A percentile compares a stretch with the other conserved stretches of the same genome.
Evolutionary conservation across 305 asterid species (phyloP).

Genomic region (Fraxinus albicans): DNA sequence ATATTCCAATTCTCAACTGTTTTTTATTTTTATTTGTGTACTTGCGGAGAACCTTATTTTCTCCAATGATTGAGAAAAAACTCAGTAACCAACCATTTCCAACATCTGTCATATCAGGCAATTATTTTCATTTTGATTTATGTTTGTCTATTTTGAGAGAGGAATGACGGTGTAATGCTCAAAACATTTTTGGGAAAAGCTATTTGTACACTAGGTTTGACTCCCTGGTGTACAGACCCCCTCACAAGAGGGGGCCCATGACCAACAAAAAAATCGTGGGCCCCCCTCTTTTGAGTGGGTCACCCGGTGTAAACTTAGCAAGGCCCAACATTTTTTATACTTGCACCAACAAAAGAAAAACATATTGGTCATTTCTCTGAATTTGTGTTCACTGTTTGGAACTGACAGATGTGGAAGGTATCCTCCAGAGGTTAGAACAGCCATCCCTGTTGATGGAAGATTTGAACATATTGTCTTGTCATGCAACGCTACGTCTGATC

Average conservation of each 20-base stretch:
- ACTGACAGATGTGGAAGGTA: constrained; percentile 80
- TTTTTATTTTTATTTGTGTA: not conserved
- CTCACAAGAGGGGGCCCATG: too few relatives aligned
- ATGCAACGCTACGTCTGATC: constrained; percentile 89
- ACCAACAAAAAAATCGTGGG: too few relatives aligned
- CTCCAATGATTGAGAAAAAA: not conserved
- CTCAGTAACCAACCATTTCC: not conserved
- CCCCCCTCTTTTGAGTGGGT: too few relatives aligned
- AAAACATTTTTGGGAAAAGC: too few relatives aligned
- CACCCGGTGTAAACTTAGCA: too few relatives aligned
- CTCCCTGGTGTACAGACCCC: too few relatives aligned
- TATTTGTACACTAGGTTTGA: too few relatives aligned
- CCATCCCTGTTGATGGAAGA: constrained; percentile 95
- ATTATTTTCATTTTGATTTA: not conserved
- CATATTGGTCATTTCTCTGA: not conserved
- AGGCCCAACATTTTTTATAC: not conserved
- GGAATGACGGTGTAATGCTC: not conserved
- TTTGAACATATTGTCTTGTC: constrained; percentile 93
- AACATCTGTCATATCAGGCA: not conserved
- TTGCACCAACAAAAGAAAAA: not conserved
- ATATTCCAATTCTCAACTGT: not conserved
- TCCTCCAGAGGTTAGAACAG: constrained; percentile 96
- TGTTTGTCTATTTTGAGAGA: not conserved
- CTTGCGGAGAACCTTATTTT: not conserved
- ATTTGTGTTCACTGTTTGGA: constrained; percentile 13